These are phyloP conservation scores for Huntiella decipiens DNA, from an alignment of 2,329 filamentous ascomycete genomes.

Conservation along the genomic window DNA sequence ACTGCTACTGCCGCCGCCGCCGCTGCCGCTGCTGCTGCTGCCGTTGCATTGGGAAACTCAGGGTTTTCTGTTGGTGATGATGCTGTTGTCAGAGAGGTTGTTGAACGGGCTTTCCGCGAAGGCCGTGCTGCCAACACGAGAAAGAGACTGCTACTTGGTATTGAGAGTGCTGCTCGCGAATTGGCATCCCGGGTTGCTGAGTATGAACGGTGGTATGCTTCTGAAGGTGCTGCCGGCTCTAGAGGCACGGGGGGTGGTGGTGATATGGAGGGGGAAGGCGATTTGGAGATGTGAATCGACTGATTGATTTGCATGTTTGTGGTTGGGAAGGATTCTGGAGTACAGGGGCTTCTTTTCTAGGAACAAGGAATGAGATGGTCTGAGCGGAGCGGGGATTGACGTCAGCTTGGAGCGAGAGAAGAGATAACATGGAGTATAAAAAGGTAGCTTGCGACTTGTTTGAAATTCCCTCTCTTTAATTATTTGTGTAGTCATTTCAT, in stretches of 20 bases:
- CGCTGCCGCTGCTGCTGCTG: slow-evolving; percentile 3
- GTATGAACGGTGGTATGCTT: slow-evolving; percentile 26
- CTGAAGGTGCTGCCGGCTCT: slow-evolving; percentile 4
- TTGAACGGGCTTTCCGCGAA: slow-evolving; percentile 28
- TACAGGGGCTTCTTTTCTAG: background rate
- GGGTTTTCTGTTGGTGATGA: slow-evolving; percentile 16
- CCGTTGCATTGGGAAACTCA: background rate
- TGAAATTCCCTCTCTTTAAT: no score
- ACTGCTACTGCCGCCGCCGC: background rate
- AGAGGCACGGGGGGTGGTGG: slow-evolving; percentile 3
- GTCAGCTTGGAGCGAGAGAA: no score
- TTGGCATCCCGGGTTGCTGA: slow-evolving; percentile 33
- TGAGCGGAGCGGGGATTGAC: no score
- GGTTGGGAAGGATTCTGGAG: background rate
- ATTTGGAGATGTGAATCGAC: background rate
- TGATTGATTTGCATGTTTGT: no score
- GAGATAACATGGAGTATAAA: no score
- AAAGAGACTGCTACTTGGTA: slow-evolving; percentile 28
- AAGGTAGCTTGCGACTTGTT: no score
- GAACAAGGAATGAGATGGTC: background rate
- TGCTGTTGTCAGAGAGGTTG: slow-evolving; percentile 21
- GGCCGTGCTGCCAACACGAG: slow-evolving; percentile 25
- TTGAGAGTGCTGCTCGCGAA: slow-evolving; percentile 35
- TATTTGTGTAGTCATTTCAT: no score
- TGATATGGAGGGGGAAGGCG: background rate